Conservation (phyloP, 805 yeast species). For the Pichia californica region DNA sequence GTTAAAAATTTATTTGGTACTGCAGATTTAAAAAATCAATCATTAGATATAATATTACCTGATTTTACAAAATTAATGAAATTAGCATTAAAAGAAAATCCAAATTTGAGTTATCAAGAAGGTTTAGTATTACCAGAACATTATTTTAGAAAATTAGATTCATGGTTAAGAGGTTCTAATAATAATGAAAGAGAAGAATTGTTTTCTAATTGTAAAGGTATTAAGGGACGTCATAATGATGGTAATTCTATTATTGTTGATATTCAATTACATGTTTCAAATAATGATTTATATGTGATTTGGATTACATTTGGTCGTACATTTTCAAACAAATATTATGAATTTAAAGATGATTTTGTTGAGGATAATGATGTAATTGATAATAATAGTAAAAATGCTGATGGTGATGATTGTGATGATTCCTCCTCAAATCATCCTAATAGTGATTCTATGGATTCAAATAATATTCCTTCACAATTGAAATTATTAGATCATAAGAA, state of each 20-base stretch:
- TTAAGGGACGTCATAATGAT: conserved; percentile 63
- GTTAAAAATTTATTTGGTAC: conserved; percentile 73
- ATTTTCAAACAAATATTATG: background rate
- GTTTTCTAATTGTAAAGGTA: conserved; percentile 58
- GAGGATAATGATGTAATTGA: background rate
- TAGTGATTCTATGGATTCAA: conserved; percentile 10
- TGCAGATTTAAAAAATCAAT: conserved; percentile 40
- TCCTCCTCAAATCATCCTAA: background rate
- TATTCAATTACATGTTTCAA: conserved; percentile 70
- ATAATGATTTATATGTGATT: conserved; percentile 50
- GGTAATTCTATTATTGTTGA: conserved; percentile 64
- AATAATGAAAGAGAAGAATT: conserved; percentile 41
- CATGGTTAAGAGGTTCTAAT: conserved; percentile 28
- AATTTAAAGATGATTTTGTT: background rate
- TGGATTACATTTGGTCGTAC: conserved; percentile 84
- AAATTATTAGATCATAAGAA: conserved; percentile 35
- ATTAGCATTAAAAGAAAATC: conserved; percentile 35
- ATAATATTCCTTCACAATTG: conserved; percentile 46
- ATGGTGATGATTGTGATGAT: background rate
- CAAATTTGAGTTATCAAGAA: conserved; percentile 35
- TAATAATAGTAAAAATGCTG: background rate
- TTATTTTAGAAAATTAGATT: conserved; percentile 66
- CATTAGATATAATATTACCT: conserved; percentile 58
- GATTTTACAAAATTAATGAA: conserved; percentile 44
- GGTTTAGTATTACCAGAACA: conserved; percentile 91